Percentiles rank a stretch among this genome's conserved stretches.
Conservation (phyloP, 768 basidiomycete genomes). For the Calocera viscosa region DNA sequence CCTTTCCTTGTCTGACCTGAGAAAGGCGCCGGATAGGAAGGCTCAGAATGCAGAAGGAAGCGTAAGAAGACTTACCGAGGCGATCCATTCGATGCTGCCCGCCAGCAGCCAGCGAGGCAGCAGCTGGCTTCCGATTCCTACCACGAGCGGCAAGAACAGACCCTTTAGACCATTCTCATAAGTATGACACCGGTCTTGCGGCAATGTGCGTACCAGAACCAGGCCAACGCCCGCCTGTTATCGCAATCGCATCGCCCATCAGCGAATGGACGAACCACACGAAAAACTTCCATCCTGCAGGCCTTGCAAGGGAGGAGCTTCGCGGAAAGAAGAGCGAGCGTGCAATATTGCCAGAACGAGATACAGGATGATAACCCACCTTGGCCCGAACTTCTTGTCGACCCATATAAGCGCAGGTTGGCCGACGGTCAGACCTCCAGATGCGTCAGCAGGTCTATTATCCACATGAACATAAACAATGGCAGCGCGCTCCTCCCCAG, state of each 20-base stretch:
- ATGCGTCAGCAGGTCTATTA: not conserved
- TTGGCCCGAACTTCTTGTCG: slow-evolving; percentile 35
- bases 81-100: slow-evolving; percentile 2
- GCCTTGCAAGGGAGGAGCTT: not conserved
- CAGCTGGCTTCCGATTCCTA: not conserved
- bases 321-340: not conserved
- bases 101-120: not conserved
- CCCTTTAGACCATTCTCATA: not conserved
- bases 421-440: slow-evolving; percentile 31
- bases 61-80: not conserved
- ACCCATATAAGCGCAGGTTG: slow-evolving; percentile 46
- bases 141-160: not conserved
- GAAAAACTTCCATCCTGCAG: slow-evolving; percentile 8
- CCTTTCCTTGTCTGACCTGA: not conserved
- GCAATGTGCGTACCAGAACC: slow-evolving; percentile 6
- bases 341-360: slow-evolving; percentile 21
- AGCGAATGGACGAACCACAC: slow-evolving; percentile 14
- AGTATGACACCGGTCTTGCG: not conserved
- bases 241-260: slow-evolving; percentile 12
- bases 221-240: slow-evolving; percentile 13
- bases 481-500: slow-evolving; percentile 14
- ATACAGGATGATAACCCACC: slow-evolving; percentile 29
- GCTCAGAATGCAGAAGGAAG: not conserved
- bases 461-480: not conserved
- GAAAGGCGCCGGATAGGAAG: not conserved